A percentile compares a stretch with the other conserved stretches of the same genome.
Conservation (phyloP, 2,329 filamentous ascomycete species). For the Colletotrichum liaoningense region DNA sequence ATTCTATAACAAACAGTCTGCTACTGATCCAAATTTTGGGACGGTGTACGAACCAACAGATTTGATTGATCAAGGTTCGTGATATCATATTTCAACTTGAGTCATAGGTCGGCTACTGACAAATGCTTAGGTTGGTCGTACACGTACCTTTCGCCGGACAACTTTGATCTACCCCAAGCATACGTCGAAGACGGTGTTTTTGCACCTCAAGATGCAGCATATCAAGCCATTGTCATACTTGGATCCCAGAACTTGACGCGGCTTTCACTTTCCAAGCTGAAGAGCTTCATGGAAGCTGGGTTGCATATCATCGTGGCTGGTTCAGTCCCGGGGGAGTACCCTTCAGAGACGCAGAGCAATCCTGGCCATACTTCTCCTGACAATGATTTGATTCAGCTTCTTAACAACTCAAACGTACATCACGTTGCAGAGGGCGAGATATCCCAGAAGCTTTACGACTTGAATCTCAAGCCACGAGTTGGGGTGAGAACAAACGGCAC, state of each 20-base stretch:
- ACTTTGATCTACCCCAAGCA: slow-evolving; percentile 52
- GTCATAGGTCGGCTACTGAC: not conserved
- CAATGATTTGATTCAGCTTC: not conserved
- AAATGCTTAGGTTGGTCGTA: slow-evolving; percentile 49
- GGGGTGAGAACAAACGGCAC: slow-evolving; percentile 1
- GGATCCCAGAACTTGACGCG: slow-evolving; percentile 50
- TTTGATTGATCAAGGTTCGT: slow-evolving; percentile 25
- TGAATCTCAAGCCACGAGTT: slow-evolving; percentile 11
- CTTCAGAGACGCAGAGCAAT: not conserved
- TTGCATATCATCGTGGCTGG: slow-evolving; percentile 54
- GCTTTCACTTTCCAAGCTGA: slow-evolving; percentile 45
- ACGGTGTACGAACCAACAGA: slow-evolving; percentile 45
- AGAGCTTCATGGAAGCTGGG: slow-evolving; percentile 48
- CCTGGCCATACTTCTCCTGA: not conserved
- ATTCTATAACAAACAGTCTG: slow-evolving; percentile 13
- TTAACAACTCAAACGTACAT: not conserved
- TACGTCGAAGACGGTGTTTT: slow-evolving; percentile 49
- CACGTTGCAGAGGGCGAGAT: slow-evolving; percentile 1
- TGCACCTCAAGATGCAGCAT: slow-evolving; percentile 51
- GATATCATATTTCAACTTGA: not conserved
- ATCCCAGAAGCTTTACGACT: not conserved
- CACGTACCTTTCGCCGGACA: slow-evolving; percentile 57
- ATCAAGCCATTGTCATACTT: slow-evolving; percentile 54
- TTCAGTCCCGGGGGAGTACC: not conserved
- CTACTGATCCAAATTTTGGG: not conserved